These are phyloP conservation scores for Hortiboletus campestris DNA, from an alignment of 768 basidiomycete species.

Conservation along the genomic window DNA sequence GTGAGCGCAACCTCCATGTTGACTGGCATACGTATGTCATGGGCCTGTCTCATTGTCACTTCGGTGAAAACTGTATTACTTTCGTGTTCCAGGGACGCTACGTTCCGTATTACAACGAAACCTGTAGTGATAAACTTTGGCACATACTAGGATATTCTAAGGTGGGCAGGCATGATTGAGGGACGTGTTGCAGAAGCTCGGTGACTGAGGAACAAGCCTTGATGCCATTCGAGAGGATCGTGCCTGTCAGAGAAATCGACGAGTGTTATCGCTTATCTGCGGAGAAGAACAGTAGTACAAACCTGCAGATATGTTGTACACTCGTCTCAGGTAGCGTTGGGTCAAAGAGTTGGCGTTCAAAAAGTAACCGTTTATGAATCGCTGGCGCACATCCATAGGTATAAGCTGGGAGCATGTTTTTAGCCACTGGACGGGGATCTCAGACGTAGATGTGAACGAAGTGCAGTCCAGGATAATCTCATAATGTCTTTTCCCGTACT, in stretches of 20 bases:
- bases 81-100: constrained; percentile 67
- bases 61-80: constrained; percentile 50
- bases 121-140: neutral
- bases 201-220: constrained; percentile 61
- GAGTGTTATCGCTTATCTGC: neutral
- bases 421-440: constrained; percentile 79
- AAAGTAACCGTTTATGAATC: constrained; percentile 62
- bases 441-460: constrained; percentile 68
- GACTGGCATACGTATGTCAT: constrained; percentile 71
- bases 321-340: constrained; percentile 69
- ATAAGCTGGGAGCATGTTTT: constrained; percentile 75
- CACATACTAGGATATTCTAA: constrained; percentile 57
- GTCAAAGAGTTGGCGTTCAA: constrained; percentile 72
- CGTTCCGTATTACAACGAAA: constrained; percentile 10
- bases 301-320: constrained; percentile 69
- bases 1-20: constrained; percentile 60
- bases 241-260: constrained; percentile 36
- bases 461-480: constrained; percentile 85
- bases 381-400: constrained; percentile 63
- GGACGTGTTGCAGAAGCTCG: constrained; percentile 58
- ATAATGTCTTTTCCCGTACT: constrained; percentile 49
- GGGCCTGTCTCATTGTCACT: constrained; percentile 63
- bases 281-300: constrained; percentile 11
- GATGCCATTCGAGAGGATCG: constrained; percentile 49
- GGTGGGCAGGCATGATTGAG: constrained; percentile 43